A percentile compares a stretch with the other conserved stretches of the same genome.
These are phyloP conservation scores for Boechera divaricarpa DNA, from an alignment of 345 rosid species.

Conservation along the genomic window DNA sequence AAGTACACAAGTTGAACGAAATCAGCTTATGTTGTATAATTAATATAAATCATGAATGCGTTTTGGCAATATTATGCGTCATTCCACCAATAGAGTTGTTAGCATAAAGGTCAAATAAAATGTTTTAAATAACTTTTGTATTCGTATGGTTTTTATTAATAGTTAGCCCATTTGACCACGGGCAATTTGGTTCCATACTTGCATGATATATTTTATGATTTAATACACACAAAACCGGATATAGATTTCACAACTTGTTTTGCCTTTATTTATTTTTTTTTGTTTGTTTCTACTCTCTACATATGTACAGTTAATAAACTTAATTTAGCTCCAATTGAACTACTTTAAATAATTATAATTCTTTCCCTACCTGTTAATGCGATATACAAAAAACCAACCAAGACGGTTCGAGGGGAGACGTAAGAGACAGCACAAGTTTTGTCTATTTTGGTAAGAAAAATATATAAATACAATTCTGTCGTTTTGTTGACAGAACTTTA, in stretches of 20 bases:
- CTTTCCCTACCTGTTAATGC: background rate
- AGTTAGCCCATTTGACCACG: constrained; percentile 20
- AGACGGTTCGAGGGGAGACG: constrained; percentile 35
- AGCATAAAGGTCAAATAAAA: constrained; percentile 27
- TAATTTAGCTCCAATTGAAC: background rate
- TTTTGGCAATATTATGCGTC: constrained; percentile 33
- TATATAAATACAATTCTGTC: constrained; percentile 23
- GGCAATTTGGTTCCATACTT: constrained; percentile 9
- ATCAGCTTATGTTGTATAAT: constrained; percentile 8
- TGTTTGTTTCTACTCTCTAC: background rate
- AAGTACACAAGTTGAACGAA: constrained; percentile 33
- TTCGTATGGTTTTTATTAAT: background rate
- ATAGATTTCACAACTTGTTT: constrained; percentile 27
- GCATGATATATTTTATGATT: background rate
- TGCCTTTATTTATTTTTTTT: background rate
- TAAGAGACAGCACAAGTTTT: constrained; percentile 32
- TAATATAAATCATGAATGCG: constrained; percentile 21
- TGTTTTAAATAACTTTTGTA: background rate
- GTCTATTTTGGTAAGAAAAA: constrained; percentile 18
- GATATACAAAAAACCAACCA: constrained; percentile 27
- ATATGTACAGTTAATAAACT: background rate
- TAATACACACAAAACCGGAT: constrained; percentile 18
- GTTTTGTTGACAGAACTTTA: constrained; percentile 7
- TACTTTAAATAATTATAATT: background rate
- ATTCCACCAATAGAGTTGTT: constrained; percentile 26